These are phyloP conservation scores for Fereydounia khargensis DNA, from an alignment of 1,284 basidiomycete genomes.

Conservation along the genomic window DNA sequence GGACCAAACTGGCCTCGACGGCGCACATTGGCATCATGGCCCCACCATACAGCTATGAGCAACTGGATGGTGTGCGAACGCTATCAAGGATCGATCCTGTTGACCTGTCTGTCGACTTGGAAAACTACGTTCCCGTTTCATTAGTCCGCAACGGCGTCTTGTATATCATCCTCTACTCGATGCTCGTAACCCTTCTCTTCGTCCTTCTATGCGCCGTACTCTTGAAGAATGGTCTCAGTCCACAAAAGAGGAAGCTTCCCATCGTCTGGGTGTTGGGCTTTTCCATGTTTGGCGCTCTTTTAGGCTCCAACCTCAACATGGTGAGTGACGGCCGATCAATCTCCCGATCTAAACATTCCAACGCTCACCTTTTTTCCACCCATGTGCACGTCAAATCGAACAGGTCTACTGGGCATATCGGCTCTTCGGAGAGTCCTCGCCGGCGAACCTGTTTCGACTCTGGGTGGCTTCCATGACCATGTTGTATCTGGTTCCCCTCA, in stretches of 20 bases:
- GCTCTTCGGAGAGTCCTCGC: conserved; percentile 22
- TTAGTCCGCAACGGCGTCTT: conserved; percentile 34
- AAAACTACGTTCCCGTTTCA: conserved; percentile 18
- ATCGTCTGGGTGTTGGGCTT: conserved; percentile 33
- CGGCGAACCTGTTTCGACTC: conserved; percentile 23
- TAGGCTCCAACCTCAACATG: conserved; percentile 36
- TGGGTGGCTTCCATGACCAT: conserved; percentile 29
- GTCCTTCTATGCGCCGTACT: conserved; percentile 32
- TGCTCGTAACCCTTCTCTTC: conserved; percentile 37
- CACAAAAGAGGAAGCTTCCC: conserved; percentile 19
- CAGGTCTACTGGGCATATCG: conserved; percentile 31
- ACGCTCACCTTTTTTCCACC: neutral
- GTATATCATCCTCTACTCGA: conserved; percentile 43
- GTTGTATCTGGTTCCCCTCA: conserved; percentile 34
- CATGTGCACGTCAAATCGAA: neutral
- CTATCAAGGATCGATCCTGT: no score
- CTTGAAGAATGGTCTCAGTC: conserved; percentile 32
- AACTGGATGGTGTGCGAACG: no score
- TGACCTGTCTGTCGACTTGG: no score
- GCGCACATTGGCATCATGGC: no score
- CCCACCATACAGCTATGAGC: no score
- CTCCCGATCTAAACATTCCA: no score
- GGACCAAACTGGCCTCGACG: no score
- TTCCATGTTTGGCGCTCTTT: conserved; percentile 29
- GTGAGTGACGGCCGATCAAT: no score